phyloP scores from a whole-genome alignment of 2,329 filamentous ascomycete genomes.

The Grosmannia huntii region DNA sequence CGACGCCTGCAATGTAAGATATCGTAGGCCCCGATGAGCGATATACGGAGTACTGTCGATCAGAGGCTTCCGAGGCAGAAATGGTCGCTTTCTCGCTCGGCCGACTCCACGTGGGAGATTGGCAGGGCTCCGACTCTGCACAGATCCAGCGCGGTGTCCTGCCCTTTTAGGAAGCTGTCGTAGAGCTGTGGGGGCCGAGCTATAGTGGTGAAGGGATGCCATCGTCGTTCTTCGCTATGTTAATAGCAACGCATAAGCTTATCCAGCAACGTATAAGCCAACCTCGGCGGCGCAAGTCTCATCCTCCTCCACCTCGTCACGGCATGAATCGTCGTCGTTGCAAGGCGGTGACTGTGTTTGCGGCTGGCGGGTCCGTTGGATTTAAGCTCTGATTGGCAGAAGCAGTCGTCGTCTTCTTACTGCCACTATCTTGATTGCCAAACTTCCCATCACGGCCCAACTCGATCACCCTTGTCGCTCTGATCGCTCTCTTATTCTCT shows the following conservation, averaged over 20 bases:
- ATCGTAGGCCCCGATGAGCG: neutral
- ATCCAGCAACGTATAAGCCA: too few relatives aligned
- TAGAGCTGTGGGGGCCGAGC: neutral
- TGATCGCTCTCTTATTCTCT: neutral
- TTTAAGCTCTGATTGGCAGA: too few relatives aligned
- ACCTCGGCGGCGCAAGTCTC: too few relatives aligned
- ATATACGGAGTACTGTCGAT: neutral
- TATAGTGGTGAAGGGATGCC: too few relatives aligned
- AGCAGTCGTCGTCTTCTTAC: too few relatives aligned
- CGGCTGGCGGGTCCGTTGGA: too few relatives aligned
- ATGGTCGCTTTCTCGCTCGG: neutral
- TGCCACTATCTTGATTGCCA: too few relatives aligned
- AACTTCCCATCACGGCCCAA: neutral
- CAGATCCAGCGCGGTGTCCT: neutral
- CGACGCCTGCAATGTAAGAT: neutral
- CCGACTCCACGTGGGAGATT: neutral
- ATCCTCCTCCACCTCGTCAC: too few relatives aligned
- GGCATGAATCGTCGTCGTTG: too few relatives aligned
- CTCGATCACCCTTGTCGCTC: neutral
- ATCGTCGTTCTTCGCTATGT: too few relatives aligned
- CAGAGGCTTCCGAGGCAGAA: neutral
- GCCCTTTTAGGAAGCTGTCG: neutral
- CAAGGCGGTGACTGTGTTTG: too few relatives aligned
- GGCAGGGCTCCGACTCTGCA: neutral
- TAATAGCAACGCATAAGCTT: too few relatives aligned